A percentile compares a stretch with the other conserved stretches of the same genome.
Evolutionary conservation across 2,329 filamentous ascomycete genomes (phyloP).

Genomic region (Hypoxylon sp.): DNA sequence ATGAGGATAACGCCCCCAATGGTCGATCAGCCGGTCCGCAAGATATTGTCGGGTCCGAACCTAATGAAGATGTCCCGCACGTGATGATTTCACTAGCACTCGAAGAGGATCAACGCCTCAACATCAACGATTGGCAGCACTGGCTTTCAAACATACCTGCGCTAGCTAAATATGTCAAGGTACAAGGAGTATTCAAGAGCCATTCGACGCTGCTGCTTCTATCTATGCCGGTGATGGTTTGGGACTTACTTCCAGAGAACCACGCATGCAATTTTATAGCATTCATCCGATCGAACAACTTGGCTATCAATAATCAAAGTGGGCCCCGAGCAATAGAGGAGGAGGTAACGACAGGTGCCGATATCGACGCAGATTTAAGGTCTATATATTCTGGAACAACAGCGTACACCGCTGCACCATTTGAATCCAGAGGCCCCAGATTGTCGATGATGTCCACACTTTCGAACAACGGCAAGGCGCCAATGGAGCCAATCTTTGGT

Average conservation of each 20-base stretch:
- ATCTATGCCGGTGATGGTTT: constrained; percentile 69
- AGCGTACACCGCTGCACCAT: constrained; percentile 39
- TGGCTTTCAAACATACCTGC: constrained; percentile 68
- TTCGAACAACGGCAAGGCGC: constrained; percentile 32
- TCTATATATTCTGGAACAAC: constrained; percentile 50
- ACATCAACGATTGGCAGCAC: constrained; percentile 69
- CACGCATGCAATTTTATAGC: constrained; percentile 68
- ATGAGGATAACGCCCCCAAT: constrained; percentile 42
- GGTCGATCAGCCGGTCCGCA: constrained; percentile 48
- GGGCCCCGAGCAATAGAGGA: constrained; percentile 32
- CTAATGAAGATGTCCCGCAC: constrained; percentile 67
- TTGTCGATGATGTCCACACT: constrained; percentile 38
- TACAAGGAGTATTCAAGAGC: constrained; percentile 71
- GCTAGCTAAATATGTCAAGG: constrained; percentile 69
- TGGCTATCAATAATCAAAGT: constrained; percentile 53
- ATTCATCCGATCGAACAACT: constrained; percentile 69
- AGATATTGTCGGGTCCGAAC: constrained; percentile 54
- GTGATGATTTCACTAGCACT: constrained; percentile 71
- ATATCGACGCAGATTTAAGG: constrained; percentile 43
- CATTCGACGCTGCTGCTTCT: constrained; percentile 69
- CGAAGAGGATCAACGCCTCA: constrained; percentile 67
- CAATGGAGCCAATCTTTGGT: constrained; percentile 39
- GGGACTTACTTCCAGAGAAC: constrained; percentile 69
- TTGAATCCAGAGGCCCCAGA: constrained; percentile 32
- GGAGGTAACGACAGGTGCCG: constrained; percentile 35